Evolutionary conservation across 345 rosid genomes (phyloP), one percentile per base, ranked within the genome.

Genomic region (Cardamine occulta): DNA sequence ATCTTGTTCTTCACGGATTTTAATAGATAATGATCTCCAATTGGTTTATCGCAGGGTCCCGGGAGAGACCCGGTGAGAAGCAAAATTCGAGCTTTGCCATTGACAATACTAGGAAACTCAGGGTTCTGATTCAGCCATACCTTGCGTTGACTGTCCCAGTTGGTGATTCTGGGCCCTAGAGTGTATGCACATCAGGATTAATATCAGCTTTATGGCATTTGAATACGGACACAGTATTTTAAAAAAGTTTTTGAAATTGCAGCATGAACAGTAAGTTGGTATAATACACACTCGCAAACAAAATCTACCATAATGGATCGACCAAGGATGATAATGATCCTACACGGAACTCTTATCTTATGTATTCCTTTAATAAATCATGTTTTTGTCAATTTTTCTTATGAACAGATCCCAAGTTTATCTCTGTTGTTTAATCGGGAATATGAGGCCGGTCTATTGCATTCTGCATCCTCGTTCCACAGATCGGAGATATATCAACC

Each of bases 1-100:
- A 94, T 94, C 86, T 94, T 91, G 76, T 91, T 94, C 88, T 91
- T 94, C 5, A 94, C 75, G 0, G 92, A 78, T 74, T 94, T 94
- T 81, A 94, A 80, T 72, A 91, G 81, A 75, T 88, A 94, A 78
- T 90, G 84, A 68, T 94, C 96, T 49, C 97, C 97, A 29, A 91
- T 85, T 0, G 97, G 80, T 78, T 88, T 94, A 65, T 91, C 97
- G 56, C 97, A 94, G 2, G 98, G 97, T 61, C 80, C 86, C 0
- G 98, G 96, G 0, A 91, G 78, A 18, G 97, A 94, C 32, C 98
- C 97, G 11, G 96, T 87, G 6, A 94, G 81, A 4, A 94, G 91
- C 83, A 91, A 77, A 55, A 90, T 86, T 82, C 92, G 73, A 74
- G 91, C 84, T 80, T 83, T 90, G 28, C 93, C 96, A 44, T 86